Evolutionary conservation across 2,329 filamentous ascomycete species (phyloP).

Genomic region (Neurospora crassa): DNA sequence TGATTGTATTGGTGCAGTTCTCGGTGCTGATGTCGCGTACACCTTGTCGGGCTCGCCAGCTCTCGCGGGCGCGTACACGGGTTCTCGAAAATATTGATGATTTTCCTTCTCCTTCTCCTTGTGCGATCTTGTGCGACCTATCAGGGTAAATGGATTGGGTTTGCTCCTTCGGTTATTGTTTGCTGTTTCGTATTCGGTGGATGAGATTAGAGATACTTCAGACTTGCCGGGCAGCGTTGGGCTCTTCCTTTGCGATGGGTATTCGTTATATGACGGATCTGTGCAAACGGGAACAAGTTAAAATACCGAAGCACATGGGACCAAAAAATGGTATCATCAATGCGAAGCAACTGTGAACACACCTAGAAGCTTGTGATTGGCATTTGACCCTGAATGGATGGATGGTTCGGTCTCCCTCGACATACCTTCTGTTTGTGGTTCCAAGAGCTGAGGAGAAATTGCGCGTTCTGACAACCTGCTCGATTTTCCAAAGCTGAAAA

Average conservation of each 20-base stretch:
- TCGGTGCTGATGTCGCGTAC: conserved; percentile 35
- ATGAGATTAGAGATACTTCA: conserved; percentile 41
- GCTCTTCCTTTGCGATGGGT: conserved; percentile 13
- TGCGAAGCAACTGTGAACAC: background rate
- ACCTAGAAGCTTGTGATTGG: background rate
- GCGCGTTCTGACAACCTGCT: conserved; percentile 31
- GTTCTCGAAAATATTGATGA: conserved; percentile 22
- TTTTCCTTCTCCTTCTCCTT: conserved; percentile 42
- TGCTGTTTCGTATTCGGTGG: conserved; percentile 35
- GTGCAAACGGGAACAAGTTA: conserved; percentile 12
- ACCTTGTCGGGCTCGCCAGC: conserved; percentile 28
- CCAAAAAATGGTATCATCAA: background rate
- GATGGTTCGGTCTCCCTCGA: conserved; percentile 26
- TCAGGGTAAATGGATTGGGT: conserved; percentile 43
- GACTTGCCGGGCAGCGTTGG: conserved; percentile 35
- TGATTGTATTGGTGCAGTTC: conserved; percentile 51
- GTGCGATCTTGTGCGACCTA: conserved; percentile 42
- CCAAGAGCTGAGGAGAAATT: conserved; percentile 24
- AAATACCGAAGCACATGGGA: conserved; percentile 2
- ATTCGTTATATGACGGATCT: conserved; percentile 21
- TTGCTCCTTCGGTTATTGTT: conserved; percentile 37
- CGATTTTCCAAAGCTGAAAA: conserved; percentile 40
- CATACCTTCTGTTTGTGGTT: conserved; percentile 28
- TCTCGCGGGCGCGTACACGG: conserved; percentile 20
- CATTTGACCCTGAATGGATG: conserved; percentile 4